phyloP scores from a whole-genome alignment of 306 rosid genomes.

The Malus sieversii region DNA sequence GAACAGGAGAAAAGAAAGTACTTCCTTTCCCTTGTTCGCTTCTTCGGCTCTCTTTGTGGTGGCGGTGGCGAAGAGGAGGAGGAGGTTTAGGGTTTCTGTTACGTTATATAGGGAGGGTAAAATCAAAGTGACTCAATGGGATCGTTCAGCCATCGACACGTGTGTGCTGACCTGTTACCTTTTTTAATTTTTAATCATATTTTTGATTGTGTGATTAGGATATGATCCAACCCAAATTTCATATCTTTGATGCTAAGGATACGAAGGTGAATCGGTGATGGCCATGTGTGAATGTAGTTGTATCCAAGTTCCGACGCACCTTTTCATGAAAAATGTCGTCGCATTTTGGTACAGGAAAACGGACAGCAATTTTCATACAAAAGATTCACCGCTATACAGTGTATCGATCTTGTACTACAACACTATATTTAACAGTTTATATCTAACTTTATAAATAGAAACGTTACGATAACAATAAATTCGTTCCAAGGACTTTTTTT shows the following conservation, averaged over 20 bases:
- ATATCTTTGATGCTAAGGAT: background rate
- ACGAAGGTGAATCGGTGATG: background rate
- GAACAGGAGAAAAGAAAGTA: background rate
- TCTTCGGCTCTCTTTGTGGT: background rate
- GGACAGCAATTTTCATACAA: too few relatives aligned
- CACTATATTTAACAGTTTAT: too few relatives aligned
- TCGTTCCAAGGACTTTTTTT: too few relatives aligned
- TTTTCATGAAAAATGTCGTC: background rate
- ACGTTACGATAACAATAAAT: too few relatives aligned
- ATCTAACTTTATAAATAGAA: too few relatives aligned
- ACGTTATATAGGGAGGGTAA: background rate
- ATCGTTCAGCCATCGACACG: background rate
- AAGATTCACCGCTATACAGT: too few relatives aligned
- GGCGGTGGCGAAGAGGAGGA: background rate
- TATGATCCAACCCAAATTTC: background rate
- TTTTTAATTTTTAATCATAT: background rate
- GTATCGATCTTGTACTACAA: too few relatives aligned
- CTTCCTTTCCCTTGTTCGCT: background rate
- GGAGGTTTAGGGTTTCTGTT: slow-evolving; percentile 7
- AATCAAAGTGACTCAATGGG: background rate
- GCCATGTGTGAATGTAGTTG: background rate
- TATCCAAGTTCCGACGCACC: background rate
- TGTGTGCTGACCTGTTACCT: background rate
- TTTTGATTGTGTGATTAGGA: background rate
- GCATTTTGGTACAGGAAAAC: background rate